A percentile compares a stretch with the other conserved stretches of the same genome.
These are phyloP conservation scores for Arthrobotrys sphaeroides DNA, from an alignment of 2,329 filamentous ascomycete species.

Conservation along the genomic window DNA sequence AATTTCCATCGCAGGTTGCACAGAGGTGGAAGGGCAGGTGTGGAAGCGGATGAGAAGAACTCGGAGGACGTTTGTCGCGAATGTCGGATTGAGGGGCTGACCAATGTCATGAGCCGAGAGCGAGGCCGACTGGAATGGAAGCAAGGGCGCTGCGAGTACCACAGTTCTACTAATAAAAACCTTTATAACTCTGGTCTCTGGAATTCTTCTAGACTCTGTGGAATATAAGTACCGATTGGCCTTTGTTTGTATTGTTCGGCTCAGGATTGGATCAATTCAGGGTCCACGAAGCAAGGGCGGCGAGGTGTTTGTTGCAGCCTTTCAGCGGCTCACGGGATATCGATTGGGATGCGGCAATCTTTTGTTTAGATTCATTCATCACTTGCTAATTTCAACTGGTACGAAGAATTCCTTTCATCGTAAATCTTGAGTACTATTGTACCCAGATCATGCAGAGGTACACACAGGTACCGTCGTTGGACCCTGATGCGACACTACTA, in stretches of 20 bases:
- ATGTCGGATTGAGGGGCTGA: not conserved
- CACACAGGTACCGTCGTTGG: too few relatives aligned
- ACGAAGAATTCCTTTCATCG: not conserved
- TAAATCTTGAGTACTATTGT: too few relatives aligned
- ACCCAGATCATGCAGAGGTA: too few relatives aligned
- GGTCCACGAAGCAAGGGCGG: not conserved
- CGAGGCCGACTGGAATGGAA: not conserved
- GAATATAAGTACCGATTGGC: not conserved
- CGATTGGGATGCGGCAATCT: too few relatives aligned
- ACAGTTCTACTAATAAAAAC: conserved; percentile 11
- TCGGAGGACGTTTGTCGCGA: not conserved
- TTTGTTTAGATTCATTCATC: not conserved
- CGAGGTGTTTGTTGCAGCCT: conserved; percentile 6
- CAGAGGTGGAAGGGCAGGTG: not conserved
- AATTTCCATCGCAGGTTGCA: conserved; percentile 1
- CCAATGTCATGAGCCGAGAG: not conserved
- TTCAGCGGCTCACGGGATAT: not conserved
- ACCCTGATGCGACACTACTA: too few relatives aligned
- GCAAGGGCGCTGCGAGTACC: conserved; percentile 4
- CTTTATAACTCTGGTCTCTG: not conserved
- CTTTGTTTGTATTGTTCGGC: not conserved
- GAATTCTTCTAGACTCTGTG: not conserved
- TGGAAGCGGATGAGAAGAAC: not conserved
- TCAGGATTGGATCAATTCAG: not conserved
- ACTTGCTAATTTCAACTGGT: not conserved